phyloP scores from a whole-genome alignment of 208 protist genomes.

The Trypanosoma scelopori region DNA sequence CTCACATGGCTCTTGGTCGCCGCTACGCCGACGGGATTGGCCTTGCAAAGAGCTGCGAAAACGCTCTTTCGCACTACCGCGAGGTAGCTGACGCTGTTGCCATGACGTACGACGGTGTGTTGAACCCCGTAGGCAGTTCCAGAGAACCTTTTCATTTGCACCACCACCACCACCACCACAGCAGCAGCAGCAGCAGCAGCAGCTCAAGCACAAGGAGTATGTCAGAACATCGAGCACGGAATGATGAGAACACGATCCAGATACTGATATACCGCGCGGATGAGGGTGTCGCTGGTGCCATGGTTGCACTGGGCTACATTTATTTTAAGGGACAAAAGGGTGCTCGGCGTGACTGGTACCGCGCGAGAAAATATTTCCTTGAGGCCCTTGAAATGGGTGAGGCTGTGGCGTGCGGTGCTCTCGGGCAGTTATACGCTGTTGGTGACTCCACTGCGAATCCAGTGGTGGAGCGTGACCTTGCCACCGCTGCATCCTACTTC shows the following conservation, averaged over 20 bases:
- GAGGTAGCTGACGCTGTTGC: conserved; percentile 75
- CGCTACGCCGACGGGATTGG: conserved; percentile 65
- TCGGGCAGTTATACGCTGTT: conserved; percentile 73
- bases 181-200: no score
- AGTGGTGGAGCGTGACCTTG: conserved; percentile 51
- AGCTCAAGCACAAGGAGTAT: background rate
- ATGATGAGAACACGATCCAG: conserved; percentile 29
- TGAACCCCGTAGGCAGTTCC: conserved; percentile 5
- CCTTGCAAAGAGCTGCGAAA: conserved; percentile 52
- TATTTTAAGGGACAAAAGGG: conserved; percentile 54
- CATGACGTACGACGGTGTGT: conserved; percentile 55
- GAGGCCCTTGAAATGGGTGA: conserved; percentile 36
- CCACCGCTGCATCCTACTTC: conserved; percentile 63
- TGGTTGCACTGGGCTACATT: conserved; percentile 59
- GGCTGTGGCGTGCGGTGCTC: conserved; percentile 41
- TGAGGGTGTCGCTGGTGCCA: conserved; percentile 35
- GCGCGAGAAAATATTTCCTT: conserved; percentile 45
- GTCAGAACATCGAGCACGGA: background rate
- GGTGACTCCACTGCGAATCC: conserved; percentile 40
- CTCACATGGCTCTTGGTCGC: conserved; percentile 79
- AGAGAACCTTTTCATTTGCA: background rate
- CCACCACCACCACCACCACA: no score
- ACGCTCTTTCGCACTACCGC: conserved; percentile 57
- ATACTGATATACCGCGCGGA: conserved; percentile 61
- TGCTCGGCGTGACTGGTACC: conserved; percentile 42